Percentiles rank a stretch among this genome's conserved stretches.
phyloP scores from a whole-genome alignment of 768 basidiomycete genomes.

The Naematelia encephala region DNA sequence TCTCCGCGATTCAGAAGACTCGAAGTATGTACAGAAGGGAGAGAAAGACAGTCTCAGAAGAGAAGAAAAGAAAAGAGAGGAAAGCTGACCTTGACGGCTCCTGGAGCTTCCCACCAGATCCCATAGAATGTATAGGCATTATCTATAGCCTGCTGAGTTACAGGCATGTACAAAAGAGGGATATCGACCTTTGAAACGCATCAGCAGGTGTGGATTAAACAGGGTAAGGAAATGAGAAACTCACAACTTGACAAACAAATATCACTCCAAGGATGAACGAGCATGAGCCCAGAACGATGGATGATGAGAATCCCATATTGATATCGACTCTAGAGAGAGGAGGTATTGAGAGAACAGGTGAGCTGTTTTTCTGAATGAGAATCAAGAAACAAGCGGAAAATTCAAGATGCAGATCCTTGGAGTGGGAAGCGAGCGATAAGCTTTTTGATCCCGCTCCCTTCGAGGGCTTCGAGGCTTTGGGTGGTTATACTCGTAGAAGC shows the following conservation, averaged over 20 bases:
- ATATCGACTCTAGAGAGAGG: no score
- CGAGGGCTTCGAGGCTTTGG: no score
- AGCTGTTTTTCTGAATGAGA: no score
- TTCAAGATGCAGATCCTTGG: background rate
- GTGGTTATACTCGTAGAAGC: no score
- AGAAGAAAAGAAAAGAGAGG: background rate
- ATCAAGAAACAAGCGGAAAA: background rate
- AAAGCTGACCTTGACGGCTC: constrained; percentile 76
- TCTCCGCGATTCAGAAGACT: no score
- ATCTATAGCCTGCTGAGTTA: constrained; percentile 63
- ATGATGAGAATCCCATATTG: constrained; percentile 84
- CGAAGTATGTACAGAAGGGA: no score
- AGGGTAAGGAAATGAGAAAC: constrained; percentile 4
- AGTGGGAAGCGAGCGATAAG: background rate
- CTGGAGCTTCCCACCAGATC: constrained; percentile 88
- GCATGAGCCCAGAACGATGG: constrained; percentile 78
- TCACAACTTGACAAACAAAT: constrained; percentile 44
- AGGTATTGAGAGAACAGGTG: background rate
- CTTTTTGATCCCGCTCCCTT: background rate
- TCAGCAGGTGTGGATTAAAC: constrained; percentile 4
- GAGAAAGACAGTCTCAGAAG: background rate
- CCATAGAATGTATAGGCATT: constrained; percentile 87
- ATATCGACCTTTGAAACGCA: constrained; percentile 80
- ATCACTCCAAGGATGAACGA: constrained; percentile 82
- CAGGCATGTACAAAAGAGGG: constrained; percentile 66